Percentiles rank a stretch among this genome's conserved stretches.
These are phyloP conservation scores for Bretziella fagacearum DNA, from an alignment of 2,329 filamentous ascomycete species.

Conservation along the genomic window DNA sequence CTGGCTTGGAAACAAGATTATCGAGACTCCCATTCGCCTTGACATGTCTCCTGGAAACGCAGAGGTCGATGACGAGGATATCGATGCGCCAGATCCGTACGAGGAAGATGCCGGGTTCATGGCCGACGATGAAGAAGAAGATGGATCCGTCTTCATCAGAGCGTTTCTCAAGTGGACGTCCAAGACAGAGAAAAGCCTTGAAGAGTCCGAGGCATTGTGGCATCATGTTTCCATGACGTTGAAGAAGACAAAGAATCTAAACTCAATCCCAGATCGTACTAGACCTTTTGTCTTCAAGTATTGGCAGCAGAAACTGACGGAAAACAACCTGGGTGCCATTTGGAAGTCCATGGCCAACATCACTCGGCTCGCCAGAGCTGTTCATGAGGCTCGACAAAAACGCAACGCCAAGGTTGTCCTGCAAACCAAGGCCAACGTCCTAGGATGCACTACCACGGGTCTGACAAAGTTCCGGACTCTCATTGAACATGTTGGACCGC, in stretches of 20 bases:
- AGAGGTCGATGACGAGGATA: background rate
- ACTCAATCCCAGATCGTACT: slow-evolving; percentile 34
- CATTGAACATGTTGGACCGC: slow-evolving; percentile 47
- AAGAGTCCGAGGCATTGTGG: slow-evolving; percentile 4
- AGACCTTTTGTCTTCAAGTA: slow-evolving; percentile 51
- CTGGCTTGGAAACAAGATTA: slow-evolving; percentile 6
- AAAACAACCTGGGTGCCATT: slow-evolving; percentile 29
- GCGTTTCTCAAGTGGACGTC: slow-evolving; percentile 10
- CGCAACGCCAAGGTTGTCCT: slow-evolving; percentile 32
- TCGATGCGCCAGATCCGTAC: slow-evolving; percentile 2
- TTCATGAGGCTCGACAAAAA: slow-evolving; percentile 42
- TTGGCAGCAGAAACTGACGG: slow-evolving; percentile 40
- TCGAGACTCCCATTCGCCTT: background rate
- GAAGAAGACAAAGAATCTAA: slow-evolving; percentile 33
- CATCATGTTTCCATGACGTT: slow-evolving; percentile 15
- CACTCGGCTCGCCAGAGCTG: slow-evolving; percentile 29
- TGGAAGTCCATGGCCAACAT: slow-evolving; percentile 34
- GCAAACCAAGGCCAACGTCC: slow-evolving; percentile 22
- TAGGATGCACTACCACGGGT: slow-evolving; percentile 61
- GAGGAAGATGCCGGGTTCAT: slow-evolving; percentile 1
- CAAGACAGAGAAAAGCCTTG: background rate
- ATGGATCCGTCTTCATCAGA: slow-evolving; percentile 36
- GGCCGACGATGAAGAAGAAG: slow-evolving; percentile 23
- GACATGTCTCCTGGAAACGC: background rate
- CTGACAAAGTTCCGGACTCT: slow-evolving; percentile 63